A percentile compares a stretch with the other conserved stretches of the same genome.
Evolutionary conservation across 495 filamentous ascomycete species (phyloP).

Genomic region (Echria macrotheca): DNA sequence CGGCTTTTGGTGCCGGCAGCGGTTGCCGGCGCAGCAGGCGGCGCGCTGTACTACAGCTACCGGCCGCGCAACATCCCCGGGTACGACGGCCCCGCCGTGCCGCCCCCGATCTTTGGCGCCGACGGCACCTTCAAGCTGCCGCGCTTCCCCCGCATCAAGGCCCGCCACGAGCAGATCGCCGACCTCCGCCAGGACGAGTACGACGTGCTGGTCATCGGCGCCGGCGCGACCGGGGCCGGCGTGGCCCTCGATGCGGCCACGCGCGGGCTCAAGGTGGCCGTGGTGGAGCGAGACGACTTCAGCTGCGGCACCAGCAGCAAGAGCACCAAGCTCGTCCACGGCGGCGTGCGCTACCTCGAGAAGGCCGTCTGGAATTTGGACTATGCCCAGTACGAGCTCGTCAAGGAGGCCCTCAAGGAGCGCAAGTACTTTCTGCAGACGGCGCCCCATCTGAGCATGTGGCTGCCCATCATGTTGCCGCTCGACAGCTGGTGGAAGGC

Average conservation of each 20-base stretch:
- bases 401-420: slow-evolving; percentile 92
- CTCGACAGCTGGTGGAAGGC: slow-evolving; percentile 95
- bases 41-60: slow-evolving; percentile 69
- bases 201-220: slow-evolving; percentile 87
- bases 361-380: slow-evolving; percentile 97
- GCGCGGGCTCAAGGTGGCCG: slow-evolving; percentile 83
- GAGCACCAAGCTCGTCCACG: slow-evolving; percentile 95
- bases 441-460: slow-evolving; percentile 87
- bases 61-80: slow-evolving; percentile 84
- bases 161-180: slow-evolving; percentile 59
- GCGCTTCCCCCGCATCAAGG: slow-evolving; percentile 73
- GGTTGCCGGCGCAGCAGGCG: slow-evolving; percentile 37
- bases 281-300: slow-evolving; percentile 96
- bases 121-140: slow-evolving; percentile 75
- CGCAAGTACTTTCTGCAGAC: slow-evolving; percentile 94
- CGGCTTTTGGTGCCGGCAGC: slow-evolving; percentile 36
- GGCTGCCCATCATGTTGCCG: slow-evolving; percentile 97
- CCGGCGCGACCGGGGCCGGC: slow-evolving; percentile 85
- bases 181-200: slow-evolving; percentile 57
- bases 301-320: slow-evolving; percentile 91
- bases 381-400: slow-evolving; percentile 89
- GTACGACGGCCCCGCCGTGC: slow-evolving; percentile 69
- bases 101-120: slow-evolving; percentile 72
- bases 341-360: slow-evolving; percentile 92
- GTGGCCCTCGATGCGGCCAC: slow-evolving; percentile 93